These are phyloP conservation scores for Stephania japonica DNA, from an alignment of 164 flowering plant genomes.

Conservation along the genomic window DNA sequence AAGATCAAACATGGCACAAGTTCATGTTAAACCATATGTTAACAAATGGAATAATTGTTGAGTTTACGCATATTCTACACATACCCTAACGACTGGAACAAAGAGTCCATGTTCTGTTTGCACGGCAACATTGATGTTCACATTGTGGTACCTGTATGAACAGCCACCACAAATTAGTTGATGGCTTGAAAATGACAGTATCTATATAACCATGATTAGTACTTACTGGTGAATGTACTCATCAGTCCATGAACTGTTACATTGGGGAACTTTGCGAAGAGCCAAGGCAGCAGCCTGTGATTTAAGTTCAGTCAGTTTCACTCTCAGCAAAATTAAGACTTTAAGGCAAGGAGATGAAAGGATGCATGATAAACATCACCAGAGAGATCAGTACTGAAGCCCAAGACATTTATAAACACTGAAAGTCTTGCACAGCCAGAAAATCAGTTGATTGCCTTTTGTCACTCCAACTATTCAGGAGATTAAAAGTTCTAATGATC, in stretches of 20 bases:
- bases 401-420: background rate
- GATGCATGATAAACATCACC: background rate
- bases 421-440: background rate
- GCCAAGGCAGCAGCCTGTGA: conserved; percentile 94
- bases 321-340: background rate
- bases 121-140: conserved; percentile 86
- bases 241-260: conserved; percentile 94
- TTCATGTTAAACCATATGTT: background rate
- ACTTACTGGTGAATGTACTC: conserved; percentile 95
- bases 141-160: conserved; percentile 58
- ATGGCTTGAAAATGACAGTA: background rate
- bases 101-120: conserved; percentile 92
- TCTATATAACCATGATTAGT: background rate
- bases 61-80: conserved; percentile 10
- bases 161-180: conserved; percentile 3
- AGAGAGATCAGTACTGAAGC: background rate
- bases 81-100: conserved; percentile 83
- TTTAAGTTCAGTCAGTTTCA: background rate
- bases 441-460: background rate
- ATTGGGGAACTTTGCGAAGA: conserved; percentile 84
- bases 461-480: background rate
- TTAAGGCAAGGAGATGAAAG: background rate
- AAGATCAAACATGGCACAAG: background rate
- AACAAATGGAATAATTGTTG: background rate
- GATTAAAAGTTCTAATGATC: background rate